A percentile compares a stretch with the other conserved stretches of the same genome.
These are phyloP conservation scores for Lepidopterella palustris DNA, from an alignment of 495 filamentous ascomycete genomes.

Conservation along the genomic window DNA sequence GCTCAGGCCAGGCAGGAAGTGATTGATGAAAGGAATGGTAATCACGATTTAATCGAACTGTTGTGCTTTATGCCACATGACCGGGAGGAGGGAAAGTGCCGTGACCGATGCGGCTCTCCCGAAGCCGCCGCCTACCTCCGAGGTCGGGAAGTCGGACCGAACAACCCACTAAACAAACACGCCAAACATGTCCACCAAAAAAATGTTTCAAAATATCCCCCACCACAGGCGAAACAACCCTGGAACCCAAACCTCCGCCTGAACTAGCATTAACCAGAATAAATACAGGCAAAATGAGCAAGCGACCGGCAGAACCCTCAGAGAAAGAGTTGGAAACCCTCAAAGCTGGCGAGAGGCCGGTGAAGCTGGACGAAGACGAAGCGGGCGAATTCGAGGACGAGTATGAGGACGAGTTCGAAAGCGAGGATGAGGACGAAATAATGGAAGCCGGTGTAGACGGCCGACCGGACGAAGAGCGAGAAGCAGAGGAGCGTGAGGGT, in stretches of 20 bases:
- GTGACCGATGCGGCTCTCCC: too few relatives aligned
- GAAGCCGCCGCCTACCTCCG: too few relatives aligned
- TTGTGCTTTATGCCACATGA: too few relatives aligned
- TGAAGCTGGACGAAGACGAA: conserved; percentile 47
- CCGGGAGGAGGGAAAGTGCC: too few relatives aligned
- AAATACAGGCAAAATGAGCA: conserved; percentile 31
- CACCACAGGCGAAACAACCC: neutral
- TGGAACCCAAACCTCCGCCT: neutral
- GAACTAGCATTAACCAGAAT: neutral
- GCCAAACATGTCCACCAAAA: conserved; percentile 2
- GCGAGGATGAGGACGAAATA: conserved; percentile 92
- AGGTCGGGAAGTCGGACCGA: too few relatives aligned
- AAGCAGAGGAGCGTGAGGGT: conserved; percentile 73
- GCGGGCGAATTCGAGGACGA: conserved; percentile 86
- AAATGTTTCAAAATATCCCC: conserved; percentile 19
- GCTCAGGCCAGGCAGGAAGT: too few relatives aligned
- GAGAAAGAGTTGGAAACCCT: conserved; percentile 37
- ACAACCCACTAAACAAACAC: neutral
- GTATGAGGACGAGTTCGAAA: conserved; percentile 94
- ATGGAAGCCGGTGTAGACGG: conserved; percentile 92
- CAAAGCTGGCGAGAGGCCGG: conserved; percentile 40
- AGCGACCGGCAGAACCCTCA: conserved; percentile 39
- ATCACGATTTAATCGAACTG: too few relatives aligned
- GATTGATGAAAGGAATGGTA: too few relatives aligned
- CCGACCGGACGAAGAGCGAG: conserved; percentile 82